phyloP scores from a whole-genome alignment of 345 rosid genomes.

The Stellera chamaejasme region DNA sequence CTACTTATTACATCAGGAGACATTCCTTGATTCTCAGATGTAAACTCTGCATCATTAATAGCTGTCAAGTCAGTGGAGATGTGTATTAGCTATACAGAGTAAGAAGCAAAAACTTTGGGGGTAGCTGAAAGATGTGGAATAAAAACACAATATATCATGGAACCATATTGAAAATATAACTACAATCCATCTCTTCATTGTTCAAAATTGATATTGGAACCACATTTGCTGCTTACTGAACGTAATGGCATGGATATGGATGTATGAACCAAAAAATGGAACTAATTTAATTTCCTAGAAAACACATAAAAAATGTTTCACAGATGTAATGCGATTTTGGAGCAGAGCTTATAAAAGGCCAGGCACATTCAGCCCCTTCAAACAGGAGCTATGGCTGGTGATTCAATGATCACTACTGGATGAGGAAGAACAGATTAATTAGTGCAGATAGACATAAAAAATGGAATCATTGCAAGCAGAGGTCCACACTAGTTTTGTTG shows the following conservation, averaged over 20 bases:
- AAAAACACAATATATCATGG: not conserved
- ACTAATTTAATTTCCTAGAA: too few relatives aligned
- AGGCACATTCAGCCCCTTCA: too few relatives aligned
- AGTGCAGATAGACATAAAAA: too few relatives aligned
- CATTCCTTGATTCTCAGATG: slow-evolving; percentile 74
- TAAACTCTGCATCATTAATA: slow-evolving; percentile 66
- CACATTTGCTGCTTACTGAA: not conserved
- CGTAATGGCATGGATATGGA: not conserved
- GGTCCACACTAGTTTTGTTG: not conserved
- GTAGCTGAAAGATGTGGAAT: not conserved
- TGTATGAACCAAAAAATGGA: not conserved
- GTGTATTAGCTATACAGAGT: slow-evolving; percentile 24
- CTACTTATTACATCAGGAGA: slow-evolving; percentile 72
- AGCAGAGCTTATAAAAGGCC: too few relatives aligned
- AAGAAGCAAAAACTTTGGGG: not conserved
- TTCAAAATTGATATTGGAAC: not conserved
- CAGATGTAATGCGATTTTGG: too few relatives aligned
- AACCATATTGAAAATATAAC: not conserved
- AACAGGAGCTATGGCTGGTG: too few relatives aligned
- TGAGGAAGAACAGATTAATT: too few relatives aligned
- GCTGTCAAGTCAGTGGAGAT: slow-evolving; percentile 33
- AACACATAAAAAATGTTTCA: too few relatives aligned
- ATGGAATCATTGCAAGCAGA: too few relatives aligned
- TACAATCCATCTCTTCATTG: too few relatives aligned
- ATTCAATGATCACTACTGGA: too few relatives aligned